Percentiles rank a stretch among this genome's conserved stretches.
Conservation (phyloP, 2,329 filamentous ascomycete species). For the Hymenoscyphus scutula region DNA sequence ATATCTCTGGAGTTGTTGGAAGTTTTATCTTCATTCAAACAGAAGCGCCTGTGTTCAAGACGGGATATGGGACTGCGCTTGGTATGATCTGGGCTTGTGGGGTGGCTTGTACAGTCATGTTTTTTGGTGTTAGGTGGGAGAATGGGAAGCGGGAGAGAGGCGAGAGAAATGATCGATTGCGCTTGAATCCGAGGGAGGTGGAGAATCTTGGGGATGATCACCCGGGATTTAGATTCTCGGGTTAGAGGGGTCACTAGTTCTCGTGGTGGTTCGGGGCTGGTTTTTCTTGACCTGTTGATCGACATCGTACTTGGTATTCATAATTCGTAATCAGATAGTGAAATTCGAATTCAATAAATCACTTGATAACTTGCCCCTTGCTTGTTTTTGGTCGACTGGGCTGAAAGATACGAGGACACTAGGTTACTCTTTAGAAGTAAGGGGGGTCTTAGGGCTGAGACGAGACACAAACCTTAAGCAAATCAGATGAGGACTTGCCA, state of each 20-base stretch:
- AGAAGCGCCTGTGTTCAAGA: constrained; percentile 38
- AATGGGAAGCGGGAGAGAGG: neutral
- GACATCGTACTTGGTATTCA: too few relatives aligned
- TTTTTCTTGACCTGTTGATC: neutral
- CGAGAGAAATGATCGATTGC: neutral
- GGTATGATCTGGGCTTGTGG: constrained; percentile 20
- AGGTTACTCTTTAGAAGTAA: neutral
- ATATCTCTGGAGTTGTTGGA: constrained; percentile 37
- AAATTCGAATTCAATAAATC: neutral
- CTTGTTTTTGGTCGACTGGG: neutral
- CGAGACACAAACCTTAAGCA: neutral
- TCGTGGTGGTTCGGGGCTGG: neutral
- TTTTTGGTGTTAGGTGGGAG: constrained; percentile 15
- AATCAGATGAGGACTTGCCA: too few relatives aligned
- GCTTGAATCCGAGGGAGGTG: neutral
- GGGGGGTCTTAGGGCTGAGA: neutral
- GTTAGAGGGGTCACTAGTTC: neutral
- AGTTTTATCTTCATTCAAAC: constrained; percentile 40
- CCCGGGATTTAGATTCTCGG: neutral
- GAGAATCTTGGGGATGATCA: neutral
- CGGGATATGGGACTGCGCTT: constrained; percentile 40
- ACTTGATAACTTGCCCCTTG: neutral
- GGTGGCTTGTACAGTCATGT: constrained; percentile 1
- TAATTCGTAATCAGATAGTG: neutral
- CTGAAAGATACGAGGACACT: neutral